phyloP scores from a whole-genome alignment of 306 rosid genomes.

The Prunus mira region DNA sequence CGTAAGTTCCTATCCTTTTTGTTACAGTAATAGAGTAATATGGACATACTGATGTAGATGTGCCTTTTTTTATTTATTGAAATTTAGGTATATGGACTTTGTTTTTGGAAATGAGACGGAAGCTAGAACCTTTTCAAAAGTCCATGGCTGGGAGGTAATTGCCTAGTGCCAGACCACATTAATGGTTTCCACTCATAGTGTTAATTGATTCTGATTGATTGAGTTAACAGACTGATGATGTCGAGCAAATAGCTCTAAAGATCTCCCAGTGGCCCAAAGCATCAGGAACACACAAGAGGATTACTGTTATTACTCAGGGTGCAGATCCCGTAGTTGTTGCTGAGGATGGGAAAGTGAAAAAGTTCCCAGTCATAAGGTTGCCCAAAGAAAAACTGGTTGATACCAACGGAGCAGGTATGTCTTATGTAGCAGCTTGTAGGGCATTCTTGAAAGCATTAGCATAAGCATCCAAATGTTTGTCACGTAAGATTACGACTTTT shows the following conservation, averaged over 20 bases:
- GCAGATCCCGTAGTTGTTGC: constrained; percentile 91
- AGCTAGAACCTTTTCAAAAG: constrained; percentile 84
- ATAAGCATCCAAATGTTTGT: neutral
- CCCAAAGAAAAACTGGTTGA: constrained; percentile 92
- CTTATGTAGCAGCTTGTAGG: neutral
- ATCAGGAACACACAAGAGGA: constrained; percentile 79
- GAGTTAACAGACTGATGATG: constrained; percentile 61
- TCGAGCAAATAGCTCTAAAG: constrained; percentile 85
- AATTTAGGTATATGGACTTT: constrained; percentile 67
- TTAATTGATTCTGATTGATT: neutral
- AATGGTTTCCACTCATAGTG: neutral
- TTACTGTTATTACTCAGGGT: constrained; percentile 89
- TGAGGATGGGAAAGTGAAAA: constrained; percentile 76
- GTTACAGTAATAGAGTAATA: neutral
- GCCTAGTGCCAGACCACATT: neutral
- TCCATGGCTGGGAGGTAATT: constrained; percentile 87
- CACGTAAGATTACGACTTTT: neutral
- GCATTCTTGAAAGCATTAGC: neutral
- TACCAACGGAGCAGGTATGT: constrained; percentile 91
- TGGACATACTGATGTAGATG: neutral
- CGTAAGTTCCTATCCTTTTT: constrained; percentile 37
- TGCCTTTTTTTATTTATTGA: neutral
- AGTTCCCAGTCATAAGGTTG: constrained; percentile 62
- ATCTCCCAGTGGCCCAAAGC: constrained; percentile 81
- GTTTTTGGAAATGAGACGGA: constrained; percentile 94